phyloP scores from a whole-genome alignment of 106 monocot genomes.

The Platanthera zijinensis region DNA sequence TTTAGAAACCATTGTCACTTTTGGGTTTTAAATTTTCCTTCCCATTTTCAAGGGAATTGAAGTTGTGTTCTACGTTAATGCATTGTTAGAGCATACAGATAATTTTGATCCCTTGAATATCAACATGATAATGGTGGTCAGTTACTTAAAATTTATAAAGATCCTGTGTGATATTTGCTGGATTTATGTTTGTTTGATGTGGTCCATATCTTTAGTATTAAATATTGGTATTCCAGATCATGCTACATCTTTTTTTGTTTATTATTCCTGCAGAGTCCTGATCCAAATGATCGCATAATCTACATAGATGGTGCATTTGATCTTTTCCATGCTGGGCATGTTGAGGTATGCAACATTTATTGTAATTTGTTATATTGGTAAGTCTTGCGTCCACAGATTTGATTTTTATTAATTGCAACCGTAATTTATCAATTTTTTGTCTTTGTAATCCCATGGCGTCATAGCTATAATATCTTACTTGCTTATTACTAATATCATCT shows the following conservation, averaged over 20 bases:
- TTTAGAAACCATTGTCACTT: slow-evolving; percentile 3
- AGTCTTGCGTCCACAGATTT: not conserved
- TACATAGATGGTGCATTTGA: slow-evolving; percentile 96
- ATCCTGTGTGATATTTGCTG: not conserved
- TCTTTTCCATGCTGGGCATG: slow-evolving; percentile 85
- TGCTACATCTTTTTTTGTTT: not conserved
- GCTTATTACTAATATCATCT: not conserved
- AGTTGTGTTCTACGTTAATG: not conserved
- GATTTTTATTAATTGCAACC: not conserved
- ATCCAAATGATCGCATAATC: slow-evolving; percentile 69
- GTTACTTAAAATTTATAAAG: not conserved
- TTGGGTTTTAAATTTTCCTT: not conserved
- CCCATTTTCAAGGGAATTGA: not conserved
- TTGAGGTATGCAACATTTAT: slow-evolving; percentile 41
- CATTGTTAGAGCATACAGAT: not conserved
- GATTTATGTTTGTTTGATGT: not conserved
- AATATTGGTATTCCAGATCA: not conserved
- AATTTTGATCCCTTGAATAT: not conserved
- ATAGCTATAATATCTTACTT: not conserved
- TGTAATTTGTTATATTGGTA: not conserved
- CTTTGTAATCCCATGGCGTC: not conserved
- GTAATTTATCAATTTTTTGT: not conserved
- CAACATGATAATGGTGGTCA: not conserved
- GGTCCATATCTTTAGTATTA: not conserved
- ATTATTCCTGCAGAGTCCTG: slow-evolving; percentile 36